Conservation (phyloP, 2,329 filamentous ascomycete genomes). For the Hymenoscyphus fraxineus region DNA sequence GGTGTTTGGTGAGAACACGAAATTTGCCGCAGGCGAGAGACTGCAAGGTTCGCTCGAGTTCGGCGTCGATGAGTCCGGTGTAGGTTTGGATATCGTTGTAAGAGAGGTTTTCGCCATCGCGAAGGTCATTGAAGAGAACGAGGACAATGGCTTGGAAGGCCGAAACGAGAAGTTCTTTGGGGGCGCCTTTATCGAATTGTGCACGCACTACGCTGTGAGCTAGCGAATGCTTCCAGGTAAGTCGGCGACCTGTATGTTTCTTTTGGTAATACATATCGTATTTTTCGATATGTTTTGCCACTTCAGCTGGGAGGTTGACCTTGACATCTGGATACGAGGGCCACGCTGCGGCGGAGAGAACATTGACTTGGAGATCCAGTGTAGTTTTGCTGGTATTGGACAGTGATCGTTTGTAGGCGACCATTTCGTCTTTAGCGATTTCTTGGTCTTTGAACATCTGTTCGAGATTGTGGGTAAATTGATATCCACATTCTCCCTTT, state of each 20-base stretch:
- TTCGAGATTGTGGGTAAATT: conserved; percentile 95
- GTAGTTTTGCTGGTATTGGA: conserved; percentile 50
- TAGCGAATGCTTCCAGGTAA: conserved; percentile 92
- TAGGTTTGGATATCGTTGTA: conserved; percentile 73
- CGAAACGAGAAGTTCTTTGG: conserved; percentile 84
- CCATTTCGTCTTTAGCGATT: conserved; percentile 86
- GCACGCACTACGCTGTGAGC: conserved; percentile 85
- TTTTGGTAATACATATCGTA: conserved; percentile 84
- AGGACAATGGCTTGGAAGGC: conserved; percentile 91
- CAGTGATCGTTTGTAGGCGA: conserved; percentile 68
- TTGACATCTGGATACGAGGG: conserved; percentile 76
- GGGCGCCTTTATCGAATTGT: conserved; percentile 66
- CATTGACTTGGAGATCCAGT: conserved; percentile 78
- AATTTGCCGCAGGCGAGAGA: conserved; percentile 90
- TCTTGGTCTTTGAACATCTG: conserved; percentile 99
- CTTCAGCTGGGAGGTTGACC: conserved; percentile 70
- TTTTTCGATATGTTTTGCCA: conserved; percentile 70
- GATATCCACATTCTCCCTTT: conserved; percentile 87
- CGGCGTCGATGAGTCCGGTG: conserved; percentile 70
- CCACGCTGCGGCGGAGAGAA: conserved; percentile 91
- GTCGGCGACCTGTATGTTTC: conserved; percentile 82
- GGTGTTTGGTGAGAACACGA: conserved; percentile 78
- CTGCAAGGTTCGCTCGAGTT: conserved; percentile 87
- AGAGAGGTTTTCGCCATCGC: conserved; percentile 57
- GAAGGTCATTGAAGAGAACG: conserved; percentile 77